Evolutionary conservation across 208 protist species (phyloP), one percentile per base, ranked within the genome.

Genomic region (Trypanosoma cruzi): DNA sequence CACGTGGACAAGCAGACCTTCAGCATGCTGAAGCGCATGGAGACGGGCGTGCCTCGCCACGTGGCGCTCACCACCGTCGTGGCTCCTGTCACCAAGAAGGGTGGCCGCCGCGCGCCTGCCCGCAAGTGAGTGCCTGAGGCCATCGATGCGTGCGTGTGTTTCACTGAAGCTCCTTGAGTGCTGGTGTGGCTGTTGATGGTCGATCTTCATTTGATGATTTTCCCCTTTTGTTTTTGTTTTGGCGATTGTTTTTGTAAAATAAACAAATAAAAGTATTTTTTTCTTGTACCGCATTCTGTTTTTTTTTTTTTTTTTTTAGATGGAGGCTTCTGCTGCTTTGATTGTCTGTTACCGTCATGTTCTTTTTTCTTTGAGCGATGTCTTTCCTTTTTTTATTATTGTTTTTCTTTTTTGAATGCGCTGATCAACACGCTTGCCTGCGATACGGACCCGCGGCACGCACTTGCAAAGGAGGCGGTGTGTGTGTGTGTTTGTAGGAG

Each of bases 1-100:
- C 86, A 89, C 73, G 87, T 97, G 32, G 93, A 97, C 83, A 88
- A 86, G 79, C 80, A 91, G 83, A 95, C 89, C 18, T 63, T 86
- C 65, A 58, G 82, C 76, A 97, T 97, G 93, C 81, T 97, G 57
- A 80, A 81, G 75, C 76, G 81, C 58, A 80, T 97, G 72, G 87
- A 94, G 82, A 85, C 90, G 32, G 90, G 90, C 54, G 81, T 94
- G 50, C 92, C 89, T 26, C 77, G 82, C 77, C 79, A 90, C 86
- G 84, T 97, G 54, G 48, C 53, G 58, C 52, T 66, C 20, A 54
- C 59, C 59, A 61, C 68, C 66, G 69, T 52, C 55, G 69, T 52
- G 32, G 76, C 76, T 6, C 77, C 72, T 29, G 55, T 56, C 42
- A 71, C 22, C 49, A 59, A 59, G 69, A 82, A 80, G 66, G 59